These are phyloP conservation scores for Aristolochia californica DNA, from an alignment of 164 flowering plant species.

Conservation along the genomic window DNA sequence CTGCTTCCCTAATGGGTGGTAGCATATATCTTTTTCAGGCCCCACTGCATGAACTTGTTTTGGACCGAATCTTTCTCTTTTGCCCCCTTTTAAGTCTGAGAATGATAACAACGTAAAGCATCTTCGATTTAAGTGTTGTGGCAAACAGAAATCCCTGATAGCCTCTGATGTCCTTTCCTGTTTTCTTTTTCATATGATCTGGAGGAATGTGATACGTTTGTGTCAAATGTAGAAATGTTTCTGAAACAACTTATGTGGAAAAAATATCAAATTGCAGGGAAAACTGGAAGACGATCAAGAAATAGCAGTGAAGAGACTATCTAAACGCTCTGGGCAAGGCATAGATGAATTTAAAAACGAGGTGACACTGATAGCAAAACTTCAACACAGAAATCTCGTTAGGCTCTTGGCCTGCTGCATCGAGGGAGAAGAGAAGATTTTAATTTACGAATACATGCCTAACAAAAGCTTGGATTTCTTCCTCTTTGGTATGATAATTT, in stretches of 20 bases:
- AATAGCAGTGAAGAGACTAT: conserved; percentile 37
- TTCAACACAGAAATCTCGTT: conserved; percentile 50
- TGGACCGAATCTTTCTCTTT: no score
- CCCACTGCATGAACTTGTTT: no score
- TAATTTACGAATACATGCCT: conserved; percentile 39
- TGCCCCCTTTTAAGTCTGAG: no score
- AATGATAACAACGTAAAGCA: no score
- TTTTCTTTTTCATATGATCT: no score
- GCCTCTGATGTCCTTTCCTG: no score
- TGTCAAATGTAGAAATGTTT: neutral
- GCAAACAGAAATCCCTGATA: no score
- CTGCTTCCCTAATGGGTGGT: no score
- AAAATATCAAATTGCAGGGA: conserved; percentile 14
- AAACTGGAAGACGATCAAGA: conserved; percentile 18
- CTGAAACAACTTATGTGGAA: neutral
- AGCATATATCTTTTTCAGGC: no score
- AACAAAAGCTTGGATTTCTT: conserved; percentile 30
- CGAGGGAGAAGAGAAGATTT: conserved; percentile 24
- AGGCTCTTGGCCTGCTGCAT: conserved; percentile 35
- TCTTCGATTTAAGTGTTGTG: no score
- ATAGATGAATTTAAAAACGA: conserved; percentile 36
- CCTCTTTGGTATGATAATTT: conserved; percentile 11
- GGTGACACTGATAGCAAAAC: conserved; percentile 25
- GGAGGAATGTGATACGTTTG: no score
- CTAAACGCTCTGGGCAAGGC: conserved; percentile 28